phyloP scores from a whole-genome alignment of 768 basidiomycete genomes.

The Lanmaoa rubissima region DNA sequence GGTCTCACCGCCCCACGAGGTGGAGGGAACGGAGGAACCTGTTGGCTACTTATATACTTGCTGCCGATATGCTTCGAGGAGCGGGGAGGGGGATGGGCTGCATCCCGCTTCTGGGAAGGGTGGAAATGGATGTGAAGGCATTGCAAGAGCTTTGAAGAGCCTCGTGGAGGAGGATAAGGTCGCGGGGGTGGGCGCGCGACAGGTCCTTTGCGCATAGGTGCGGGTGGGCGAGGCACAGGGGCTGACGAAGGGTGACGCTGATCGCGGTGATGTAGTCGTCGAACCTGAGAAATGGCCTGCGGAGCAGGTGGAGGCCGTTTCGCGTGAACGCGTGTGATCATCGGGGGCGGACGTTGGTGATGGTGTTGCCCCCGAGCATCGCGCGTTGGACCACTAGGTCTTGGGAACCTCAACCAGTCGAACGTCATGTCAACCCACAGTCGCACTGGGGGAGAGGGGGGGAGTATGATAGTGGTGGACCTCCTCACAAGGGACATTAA shows the following conservation, averaged over 20 bases:
- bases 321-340: constrained; percentile 15
- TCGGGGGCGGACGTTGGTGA: constrained; percentile 14
- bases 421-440: constrained; percentile 23
- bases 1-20: constrained; percentile 18
- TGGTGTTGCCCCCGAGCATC: constrained; percentile 17
- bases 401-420: constrained; percentile 28
- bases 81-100: constrained; percentile 6
- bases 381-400: constrained; percentile 7
- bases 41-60: constrained; percentile 6
- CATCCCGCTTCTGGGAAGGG: constrained; percentile 22
- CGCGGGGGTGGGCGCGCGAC: constrained; percentile 9
- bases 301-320: constrained; percentile 18
- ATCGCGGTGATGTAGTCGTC: constrained; percentile 21
- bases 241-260: constrained; percentile 6
- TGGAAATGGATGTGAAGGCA: constrained; percentile 29
- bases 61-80: constrained; percentile 1
- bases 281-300: constrained; percentile 17
- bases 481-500: constrained; percentile 27
- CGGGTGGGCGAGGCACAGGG: constrained; percentile 10
- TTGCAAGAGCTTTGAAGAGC: constrained; percentile 14
- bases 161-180: constrained; percentile 13
- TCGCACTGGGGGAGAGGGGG: constrained; percentile 14
- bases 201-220: constrained; percentile 17
- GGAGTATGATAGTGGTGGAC: constrained; percentile 10
- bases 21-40: constrained; percentile 20